These are phyloP conservation scores for Rhodotorula toruloides DNA, from an alignment of 768 basidiomycete species.

Conservation along the genomic window DNA sequence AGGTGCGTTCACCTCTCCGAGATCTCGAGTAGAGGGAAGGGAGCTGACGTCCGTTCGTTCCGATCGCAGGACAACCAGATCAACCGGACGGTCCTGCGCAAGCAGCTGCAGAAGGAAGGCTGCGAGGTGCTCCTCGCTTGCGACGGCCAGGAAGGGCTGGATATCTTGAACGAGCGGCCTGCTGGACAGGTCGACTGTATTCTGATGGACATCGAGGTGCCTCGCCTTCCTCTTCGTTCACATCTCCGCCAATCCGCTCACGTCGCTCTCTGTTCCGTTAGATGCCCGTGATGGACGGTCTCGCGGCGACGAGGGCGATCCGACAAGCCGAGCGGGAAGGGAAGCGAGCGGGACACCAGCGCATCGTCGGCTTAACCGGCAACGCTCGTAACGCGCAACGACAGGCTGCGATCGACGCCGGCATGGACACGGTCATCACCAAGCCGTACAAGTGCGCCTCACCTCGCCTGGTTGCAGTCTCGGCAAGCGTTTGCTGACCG, in stretches of 20 bases:
- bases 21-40: fast-evolving
- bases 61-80: slow-evolving; percentile 28
- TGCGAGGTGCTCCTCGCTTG: slow-evolving; percentile 23
- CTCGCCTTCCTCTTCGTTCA: neutral
- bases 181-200: slow-evolving; percentile 23
- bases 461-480: too few species aligned
- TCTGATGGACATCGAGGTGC: slow-evolving; percentile 37
- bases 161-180: neutral
- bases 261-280: too few species aligned
- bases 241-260: too few species aligned
- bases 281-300: slow-evolving; percentile 40
- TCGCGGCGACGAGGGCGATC: slow-evolving; percentile 32
- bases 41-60: neutral
- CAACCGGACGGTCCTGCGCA: slow-evolving; percentile 28
- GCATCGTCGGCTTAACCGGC: slow-evolving; percentile 40
- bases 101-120: slow-evolving; percentile 27
- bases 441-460: slow-evolving; percentile 44
- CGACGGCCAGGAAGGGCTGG: slow-evolving; percentile 27
- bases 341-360: neutral
- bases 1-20: slow-evolving; percentile 1
- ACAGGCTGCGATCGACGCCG: slow-evolving; percentile 32
- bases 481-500: too few species aligned
- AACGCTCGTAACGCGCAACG: slow-evolving; percentile 40
- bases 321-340: slow-evolving; percentile 28
- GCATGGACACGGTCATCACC: slow-evolving; percentile 39